phyloP scores from a whole-genome alignment of 495 filamentous ascomycete species.

The Daldinia childiae region DNA sequence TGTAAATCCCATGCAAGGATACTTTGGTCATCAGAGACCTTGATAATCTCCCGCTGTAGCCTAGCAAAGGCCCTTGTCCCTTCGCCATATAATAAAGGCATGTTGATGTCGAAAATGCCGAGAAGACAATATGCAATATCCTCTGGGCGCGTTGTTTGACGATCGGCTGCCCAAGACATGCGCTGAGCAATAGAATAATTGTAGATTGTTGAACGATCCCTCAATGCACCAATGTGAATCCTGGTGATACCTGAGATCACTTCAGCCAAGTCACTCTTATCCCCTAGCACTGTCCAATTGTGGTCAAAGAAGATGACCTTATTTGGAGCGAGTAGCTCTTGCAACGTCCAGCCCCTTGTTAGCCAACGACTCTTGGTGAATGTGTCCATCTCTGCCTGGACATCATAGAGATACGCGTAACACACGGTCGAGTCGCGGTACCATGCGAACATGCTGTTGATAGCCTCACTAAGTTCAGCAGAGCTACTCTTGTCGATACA shows the following conservation, averaged over 20 bases:
- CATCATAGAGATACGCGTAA: constrained; percentile 52
- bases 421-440: constrained; percentile 48
- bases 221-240: constrained; percentile 42
- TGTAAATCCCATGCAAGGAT: constrained; percentile 43
- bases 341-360: constrained; percentile 56
- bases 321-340: constrained; percentile 56
- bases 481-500: constrained; percentile 57
- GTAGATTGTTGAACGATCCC: constrained; percentile 28
- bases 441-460: constrained; percentile 55
- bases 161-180: constrained; percentile 51
- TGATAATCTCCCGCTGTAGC: constrained; percentile 49
- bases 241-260: constrained; percentile 39
- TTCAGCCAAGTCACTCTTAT: constrained; percentile 20
- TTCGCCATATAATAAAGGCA: constrained; percentile 54
- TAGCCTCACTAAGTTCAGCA: constrained; percentile 54
- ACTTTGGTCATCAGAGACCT: constrained; percentile 43
- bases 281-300: constrained; percentile 46
- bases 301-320: constrained; percentile 47
- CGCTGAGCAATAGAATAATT: constrained; percentile 44
- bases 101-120: constrained; percentile 51
- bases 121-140: constrained; percentile 53
- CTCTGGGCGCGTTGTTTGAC: constrained; percentile 42
- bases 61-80: constrained; percentile 45
- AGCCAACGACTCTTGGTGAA: constrained; percentile 55
- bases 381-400: constrained; percentile 19